Percentiles rank a stretch among this genome's conserved stretches.
phyloP scores from a whole-genome alignment of 2,329 filamentous ascomycete genomes.

The Xylaria digitata region DNA sequence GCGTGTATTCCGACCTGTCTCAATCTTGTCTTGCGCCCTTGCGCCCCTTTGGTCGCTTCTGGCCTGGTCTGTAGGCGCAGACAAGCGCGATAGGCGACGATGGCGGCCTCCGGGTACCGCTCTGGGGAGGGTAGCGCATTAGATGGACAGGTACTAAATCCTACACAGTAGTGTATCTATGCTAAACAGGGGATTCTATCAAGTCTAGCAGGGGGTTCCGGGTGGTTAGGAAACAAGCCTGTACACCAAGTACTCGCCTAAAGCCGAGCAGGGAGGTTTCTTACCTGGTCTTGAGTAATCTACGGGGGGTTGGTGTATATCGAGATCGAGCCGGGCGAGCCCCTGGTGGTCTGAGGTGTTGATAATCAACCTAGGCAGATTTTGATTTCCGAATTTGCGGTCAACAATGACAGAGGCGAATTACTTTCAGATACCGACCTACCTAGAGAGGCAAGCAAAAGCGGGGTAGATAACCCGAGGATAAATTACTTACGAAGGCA shows the following conservation, averaged over 20 bases:
- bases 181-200: conserved; percentile 1
- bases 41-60: conserved; percentile 9
- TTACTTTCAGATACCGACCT: neutral
- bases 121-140: neutral
- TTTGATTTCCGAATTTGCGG: neutral
- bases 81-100: conserved; percentile 35
- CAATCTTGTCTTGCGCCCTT: conserved; percentile 7
- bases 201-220: neutral
- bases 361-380: conserved; percentile 13
- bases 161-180: neutral
- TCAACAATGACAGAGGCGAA: neutral
- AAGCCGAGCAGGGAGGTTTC: neutral
- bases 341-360: neutral
- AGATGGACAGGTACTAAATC: neutral
- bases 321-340: neutral
- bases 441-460: neutral
- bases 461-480: conserved; percentile 15
- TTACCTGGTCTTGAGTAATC: neutral
- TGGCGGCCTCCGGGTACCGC: conserved; percentile 19
- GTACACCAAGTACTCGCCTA: neutral
- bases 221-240: neutral
- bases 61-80: conserved; percentile 12
- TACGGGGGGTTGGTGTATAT: neutral
- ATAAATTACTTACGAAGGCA: neutral
- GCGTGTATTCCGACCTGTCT: conserved; percentile 4